These are phyloP conservation scores for Colletotrichum tropicale DNA, from an alignment of 2,329 filamentous ascomycete species.

Conservation along the genomic window DNA sequence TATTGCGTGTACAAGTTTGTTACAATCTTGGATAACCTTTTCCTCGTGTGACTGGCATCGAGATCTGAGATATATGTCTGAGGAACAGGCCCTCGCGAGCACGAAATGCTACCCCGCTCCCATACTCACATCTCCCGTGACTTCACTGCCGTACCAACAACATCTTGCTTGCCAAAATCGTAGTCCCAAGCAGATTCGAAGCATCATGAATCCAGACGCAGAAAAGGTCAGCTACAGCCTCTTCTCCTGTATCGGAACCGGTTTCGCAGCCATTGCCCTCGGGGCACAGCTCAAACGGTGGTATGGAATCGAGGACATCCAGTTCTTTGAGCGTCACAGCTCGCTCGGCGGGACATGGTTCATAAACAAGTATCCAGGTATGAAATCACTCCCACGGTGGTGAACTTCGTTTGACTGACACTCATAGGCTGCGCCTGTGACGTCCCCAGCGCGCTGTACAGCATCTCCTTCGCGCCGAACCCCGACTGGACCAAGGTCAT, in stretches of 20 bases:
- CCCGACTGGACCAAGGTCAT: constrained; percentile 64
- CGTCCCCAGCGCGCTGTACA: constrained; percentile 65
- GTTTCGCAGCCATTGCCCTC: constrained; percentile 66
- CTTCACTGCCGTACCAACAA: not conserved
- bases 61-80: not conserved
- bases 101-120: not conserved
- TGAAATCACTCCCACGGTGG: not conserved
- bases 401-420: not conserved
- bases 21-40: not conserved
- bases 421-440: constrained; percentile 53
- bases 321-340: constrained; percentile 62
- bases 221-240: constrained; percentile 31
- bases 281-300: constrained; percentile 62
- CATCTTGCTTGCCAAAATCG: not conserved
- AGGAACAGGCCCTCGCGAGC: not conserved
- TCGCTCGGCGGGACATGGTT: constrained; percentile 69
- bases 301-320: constrained; percentile 62
- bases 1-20: not conserved
- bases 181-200: not conserved
- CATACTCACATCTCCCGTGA: not conserved
- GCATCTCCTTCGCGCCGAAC: constrained; percentile 65
- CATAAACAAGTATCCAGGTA: constrained; percentile 60
- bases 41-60: not conserved
- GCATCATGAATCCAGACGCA: not conserved
- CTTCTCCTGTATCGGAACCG: constrained; percentile 59